Percentiles rank a stretch among this genome's conserved stretches.
Conservation (phyloP, 345 rosid species). For the Populus simonii region DNA sequence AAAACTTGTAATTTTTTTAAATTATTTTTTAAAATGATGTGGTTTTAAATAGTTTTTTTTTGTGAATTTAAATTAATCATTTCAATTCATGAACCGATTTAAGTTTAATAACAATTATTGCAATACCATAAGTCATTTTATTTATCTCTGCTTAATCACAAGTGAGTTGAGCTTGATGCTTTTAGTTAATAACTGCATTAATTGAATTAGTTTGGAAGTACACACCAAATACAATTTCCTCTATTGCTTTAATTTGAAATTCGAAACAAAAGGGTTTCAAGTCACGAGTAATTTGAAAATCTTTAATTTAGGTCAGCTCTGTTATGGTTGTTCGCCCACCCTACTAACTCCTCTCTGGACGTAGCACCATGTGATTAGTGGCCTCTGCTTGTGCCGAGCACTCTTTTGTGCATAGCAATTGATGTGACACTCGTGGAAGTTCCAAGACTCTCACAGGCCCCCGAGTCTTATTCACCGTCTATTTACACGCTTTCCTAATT, state of each 20-base stretch:
- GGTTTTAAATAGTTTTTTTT: too few species aligned
- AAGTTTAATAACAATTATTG: too few species aligned
- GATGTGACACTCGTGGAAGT: background rate
- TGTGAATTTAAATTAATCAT: too few species aligned
- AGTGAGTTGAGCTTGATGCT: background rate
- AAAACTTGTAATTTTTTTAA: accelerated
- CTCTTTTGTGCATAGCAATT: background rate
- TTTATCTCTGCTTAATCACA: background rate
- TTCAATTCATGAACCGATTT: too few species aligned
- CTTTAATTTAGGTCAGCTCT: background rate
- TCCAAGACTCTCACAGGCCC: background rate
- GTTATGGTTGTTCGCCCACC: background rate
- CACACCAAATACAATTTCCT: too few species aligned
- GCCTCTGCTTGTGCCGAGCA: background rate
- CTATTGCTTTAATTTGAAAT: background rate
- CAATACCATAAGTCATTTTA: too few species aligned
- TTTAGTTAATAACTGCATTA: background rate
- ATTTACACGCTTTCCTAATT: background rate
- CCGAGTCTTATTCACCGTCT: background rate
- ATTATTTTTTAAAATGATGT: too few species aligned
- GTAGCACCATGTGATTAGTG: background rate
- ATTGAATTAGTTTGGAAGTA: background rate
- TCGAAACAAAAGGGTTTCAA: background rate
- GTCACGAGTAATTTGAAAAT: background rate
- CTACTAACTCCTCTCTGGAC: background rate